Evolutionary conservation across 306 rosid genomes (phyloP).

Genomic region (Erythrophleum fordii): DNA sequence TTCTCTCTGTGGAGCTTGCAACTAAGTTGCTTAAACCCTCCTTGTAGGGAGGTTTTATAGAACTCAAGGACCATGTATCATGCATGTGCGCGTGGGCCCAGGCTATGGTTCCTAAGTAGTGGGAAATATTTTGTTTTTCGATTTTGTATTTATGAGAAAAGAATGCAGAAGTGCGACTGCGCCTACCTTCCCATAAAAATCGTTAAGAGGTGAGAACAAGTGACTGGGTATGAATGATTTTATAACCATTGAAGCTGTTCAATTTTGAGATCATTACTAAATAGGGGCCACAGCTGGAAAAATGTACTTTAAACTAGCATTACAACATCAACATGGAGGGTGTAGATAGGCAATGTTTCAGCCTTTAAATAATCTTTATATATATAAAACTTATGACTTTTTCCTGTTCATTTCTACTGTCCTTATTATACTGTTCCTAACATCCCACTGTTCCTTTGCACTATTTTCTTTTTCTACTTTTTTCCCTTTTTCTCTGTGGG

Average conservation of each 20-base stretch:
- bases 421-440: too few species aligned
- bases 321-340: constrained; percentile 23
- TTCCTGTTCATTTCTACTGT: too few species aligned
- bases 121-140: constrained; percentile 8
- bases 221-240: neutral
- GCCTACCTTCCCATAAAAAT: constrained; percentile 15
- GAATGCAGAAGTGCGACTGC: constrained; percentile 24
- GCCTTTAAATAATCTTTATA: neutral
- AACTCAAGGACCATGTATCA: constrained; percentile 5
- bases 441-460: too few species aligned
- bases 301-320: constrained; percentile 15
- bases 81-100: neutral
- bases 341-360: constrained; percentile 10
- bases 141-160: neutral
- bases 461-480: too few species aligned
- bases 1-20: neutral
- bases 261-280: constrained; percentile 1
- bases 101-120: neutral
- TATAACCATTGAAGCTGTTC: constrained; percentile 18
- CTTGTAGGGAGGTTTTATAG: constrained; percentile 17
- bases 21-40: constrained; percentile 18
- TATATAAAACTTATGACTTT: too few species aligned
- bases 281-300: constrained; percentile 13
- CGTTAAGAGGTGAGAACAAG: constrained; percentile 2
- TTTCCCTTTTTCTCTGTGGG: too few species aligned